Conservation (phyloP, 352 stramenopile genomes). For the Phytopythium oedochilum region DNA sequence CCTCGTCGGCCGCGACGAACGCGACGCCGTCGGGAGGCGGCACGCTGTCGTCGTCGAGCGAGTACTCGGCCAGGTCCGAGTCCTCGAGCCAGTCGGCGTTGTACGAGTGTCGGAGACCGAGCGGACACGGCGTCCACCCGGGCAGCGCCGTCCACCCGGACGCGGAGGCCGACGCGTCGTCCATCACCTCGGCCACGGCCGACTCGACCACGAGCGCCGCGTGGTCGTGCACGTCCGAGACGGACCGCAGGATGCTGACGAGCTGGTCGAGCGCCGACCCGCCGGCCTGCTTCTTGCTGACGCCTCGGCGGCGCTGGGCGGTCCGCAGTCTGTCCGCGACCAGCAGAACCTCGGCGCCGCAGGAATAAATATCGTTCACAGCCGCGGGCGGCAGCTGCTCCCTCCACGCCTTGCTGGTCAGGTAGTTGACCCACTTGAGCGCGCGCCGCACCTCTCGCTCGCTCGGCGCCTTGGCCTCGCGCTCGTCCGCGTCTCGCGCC, state of each 20-base stretch:
- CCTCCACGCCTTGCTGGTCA: constrained; percentile 63
- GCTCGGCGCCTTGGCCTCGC: constrained; percentile 1
- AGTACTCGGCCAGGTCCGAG: constrained; percentile 23
- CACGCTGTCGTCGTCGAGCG: constrained; percentile 44
- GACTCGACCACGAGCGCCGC: constrained; percentile 19
- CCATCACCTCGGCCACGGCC: constrained; percentile 12
- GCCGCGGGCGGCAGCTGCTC: constrained; percentile 51
- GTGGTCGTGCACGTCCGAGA: constrained; percentile 53
- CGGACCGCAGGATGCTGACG: constrained; percentile 27
- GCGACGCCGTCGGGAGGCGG: constrained; percentile 14
- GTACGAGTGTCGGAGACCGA: constrained; percentile 43
- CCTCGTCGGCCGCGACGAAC: constrained; percentile 27
- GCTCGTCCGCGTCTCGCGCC: background rate
- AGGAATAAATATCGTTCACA: constrained; percentile 57
- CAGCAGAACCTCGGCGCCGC: constrained; percentile 50
- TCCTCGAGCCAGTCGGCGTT: constrained; percentile 5
- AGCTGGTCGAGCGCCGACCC: constrained; percentile 29
- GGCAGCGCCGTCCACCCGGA: constrained; percentile 29
- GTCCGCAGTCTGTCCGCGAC: constrained; percentile 23
- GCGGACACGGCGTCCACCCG: constrained; percentile 33
- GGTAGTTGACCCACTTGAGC: constrained; percentile 56
- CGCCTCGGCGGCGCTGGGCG: constrained; percentile 1
- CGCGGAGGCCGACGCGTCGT: constrained; percentile 5
- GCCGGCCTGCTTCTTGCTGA: background rate
- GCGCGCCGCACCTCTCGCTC: constrained; percentile 26